Evolutionary conservation across 1,284 basidiomycete genomes (phyloP).

Genomic region (Irpex rosettiformis): DNA sequence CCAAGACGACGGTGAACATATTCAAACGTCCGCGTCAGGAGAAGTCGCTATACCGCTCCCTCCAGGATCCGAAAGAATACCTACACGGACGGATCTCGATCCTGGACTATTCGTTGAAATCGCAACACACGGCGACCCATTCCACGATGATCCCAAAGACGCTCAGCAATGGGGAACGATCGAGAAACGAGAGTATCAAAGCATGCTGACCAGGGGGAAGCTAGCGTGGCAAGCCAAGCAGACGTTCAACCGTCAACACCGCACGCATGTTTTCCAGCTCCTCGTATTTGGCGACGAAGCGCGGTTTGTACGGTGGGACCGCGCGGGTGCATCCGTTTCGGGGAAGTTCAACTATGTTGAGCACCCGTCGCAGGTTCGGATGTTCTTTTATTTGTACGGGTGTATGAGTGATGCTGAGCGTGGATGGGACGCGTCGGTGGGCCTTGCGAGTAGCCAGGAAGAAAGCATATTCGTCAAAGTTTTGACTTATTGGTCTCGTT

Average conservation of each 20-base stretch:
- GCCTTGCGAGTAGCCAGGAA: not conserved
- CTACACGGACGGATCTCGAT: not conserved
- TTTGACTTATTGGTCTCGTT: no score
- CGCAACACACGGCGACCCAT: not conserved
- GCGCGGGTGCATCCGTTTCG: not conserved
- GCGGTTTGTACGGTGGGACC: constrained; percentile 4
- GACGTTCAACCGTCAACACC: not conserved
- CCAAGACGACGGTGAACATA: no score
- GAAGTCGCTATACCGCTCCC: no score
- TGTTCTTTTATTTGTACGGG: not conserved
- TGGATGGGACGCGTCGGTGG: constrained; percentile 1
- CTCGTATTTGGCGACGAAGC: not conserved
- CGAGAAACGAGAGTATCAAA: not conserved
- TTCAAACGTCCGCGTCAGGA: no score
- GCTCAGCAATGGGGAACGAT: not conserved
- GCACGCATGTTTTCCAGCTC: constrained; percentile 1
- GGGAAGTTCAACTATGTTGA: constrained; percentile 1
- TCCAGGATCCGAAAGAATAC: not conserved
- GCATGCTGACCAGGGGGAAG: not conserved
- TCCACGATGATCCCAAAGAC: not conserved
- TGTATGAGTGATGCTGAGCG: not conserved
- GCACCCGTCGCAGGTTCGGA: not conserved
- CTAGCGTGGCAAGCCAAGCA: not conserved
- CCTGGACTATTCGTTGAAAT: not conserved
- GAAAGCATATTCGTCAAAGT: no score